A percentile compares a stretch with the other conserved stretches of the same genome.
Evolutionary conservation across 2,329 filamentous ascomycete genomes (phyloP).

Genomic region (Aspergillus candidus): DNA sequence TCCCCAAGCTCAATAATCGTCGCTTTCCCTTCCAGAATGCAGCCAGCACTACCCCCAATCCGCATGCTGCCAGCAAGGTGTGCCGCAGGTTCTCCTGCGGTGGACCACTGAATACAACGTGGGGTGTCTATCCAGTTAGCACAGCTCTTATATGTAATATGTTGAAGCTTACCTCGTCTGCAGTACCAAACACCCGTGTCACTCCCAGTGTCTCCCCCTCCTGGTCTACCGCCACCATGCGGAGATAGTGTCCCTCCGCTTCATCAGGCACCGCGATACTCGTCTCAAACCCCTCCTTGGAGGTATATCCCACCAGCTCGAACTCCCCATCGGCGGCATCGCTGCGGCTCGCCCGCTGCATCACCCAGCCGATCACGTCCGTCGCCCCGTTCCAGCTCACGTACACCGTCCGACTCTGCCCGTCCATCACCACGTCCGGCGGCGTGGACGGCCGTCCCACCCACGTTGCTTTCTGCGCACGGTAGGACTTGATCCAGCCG

Average conservation of each 20-base stretch:
- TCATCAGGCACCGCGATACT: background rate
- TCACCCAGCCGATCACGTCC: constrained; percentile 25
- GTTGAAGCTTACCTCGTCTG: background rate
- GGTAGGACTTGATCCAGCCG: constrained; percentile 50
- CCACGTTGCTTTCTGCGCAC: constrained; percentile 51
- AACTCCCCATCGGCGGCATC: constrained; percentile 13
- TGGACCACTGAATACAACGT: background rate
- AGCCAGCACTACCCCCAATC: constrained; percentile 3
- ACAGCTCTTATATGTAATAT: no score
- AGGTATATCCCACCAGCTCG: constrained; percentile 6
- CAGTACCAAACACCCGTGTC: constrained; percentile 11
- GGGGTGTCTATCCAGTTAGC: no score
- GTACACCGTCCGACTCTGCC: constrained; percentile 11
- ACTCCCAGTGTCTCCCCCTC: constrained; percentile 16
- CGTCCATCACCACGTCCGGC: constrained; percentile 17
- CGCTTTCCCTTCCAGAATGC: constrained; percentile 3
- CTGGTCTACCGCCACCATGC: constrained; percentile 15
- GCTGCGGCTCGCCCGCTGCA: constrained; percentile 17
- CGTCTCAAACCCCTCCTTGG: constrained; percentile 18
- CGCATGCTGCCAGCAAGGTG: constrained; percentile 6
- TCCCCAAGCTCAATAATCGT: no score
- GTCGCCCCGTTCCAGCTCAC: constrained; percentile 37
- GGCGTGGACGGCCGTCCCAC: constrained; percentile 42
- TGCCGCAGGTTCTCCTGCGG: constrained; percentile 1
- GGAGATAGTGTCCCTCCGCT: constrained; percentile 9